Conservation (phyloP, 805 yeast species). For the Yamadazyma sp. region DNA sequence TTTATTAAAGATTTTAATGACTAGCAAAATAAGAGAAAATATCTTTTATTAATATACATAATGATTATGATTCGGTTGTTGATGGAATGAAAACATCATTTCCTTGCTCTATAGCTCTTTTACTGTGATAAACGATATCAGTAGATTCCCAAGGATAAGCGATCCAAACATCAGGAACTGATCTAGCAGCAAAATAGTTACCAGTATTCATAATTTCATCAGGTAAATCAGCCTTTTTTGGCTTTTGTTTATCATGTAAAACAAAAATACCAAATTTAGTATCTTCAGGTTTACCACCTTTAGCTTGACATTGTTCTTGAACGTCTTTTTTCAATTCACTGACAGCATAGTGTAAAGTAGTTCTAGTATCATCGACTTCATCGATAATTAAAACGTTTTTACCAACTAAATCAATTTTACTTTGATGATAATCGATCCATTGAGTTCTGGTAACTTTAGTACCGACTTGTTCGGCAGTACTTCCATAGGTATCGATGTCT, state of each 20-base stretch:
- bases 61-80: conserved; percentile 30
- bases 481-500: conserved; percentile 62
- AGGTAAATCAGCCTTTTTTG: conserved; percentile 71
- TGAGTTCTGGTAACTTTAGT: conserved; percentile 72
- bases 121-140: conserved; percentile 71
- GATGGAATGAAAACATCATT: conserved; percentile 55
- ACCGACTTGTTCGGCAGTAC: conserved; percentile 53
- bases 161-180: conserved; percentile 78
- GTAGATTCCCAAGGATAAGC: conserved; percentile 86
- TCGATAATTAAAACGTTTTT: conserved; percentile 73
- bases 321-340: conserved; percentile 73
- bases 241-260: conserved; percentile 70
- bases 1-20: too few relatives aligned
- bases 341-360: conserved; percentile 77
- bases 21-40: too few relatives aligned
- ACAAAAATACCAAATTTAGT: conserved; percentile 76
- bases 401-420: conserved; percentile 59
- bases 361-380: conserved; percentile 85
- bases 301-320: conserved; percentile 52
- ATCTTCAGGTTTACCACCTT: conserved; percentile 43
- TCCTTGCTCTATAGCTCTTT: conserved; percentile 70
- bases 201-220: conserved; percentile 56
- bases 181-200: conserved; percentile 68
- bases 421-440: conserved; percentile 75
- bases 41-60: conserved; percentile 1